Evolutionary conservation across 139 green algal species (phyloP).

Genomic region (Edaphochlamys debaryana): DNA sequence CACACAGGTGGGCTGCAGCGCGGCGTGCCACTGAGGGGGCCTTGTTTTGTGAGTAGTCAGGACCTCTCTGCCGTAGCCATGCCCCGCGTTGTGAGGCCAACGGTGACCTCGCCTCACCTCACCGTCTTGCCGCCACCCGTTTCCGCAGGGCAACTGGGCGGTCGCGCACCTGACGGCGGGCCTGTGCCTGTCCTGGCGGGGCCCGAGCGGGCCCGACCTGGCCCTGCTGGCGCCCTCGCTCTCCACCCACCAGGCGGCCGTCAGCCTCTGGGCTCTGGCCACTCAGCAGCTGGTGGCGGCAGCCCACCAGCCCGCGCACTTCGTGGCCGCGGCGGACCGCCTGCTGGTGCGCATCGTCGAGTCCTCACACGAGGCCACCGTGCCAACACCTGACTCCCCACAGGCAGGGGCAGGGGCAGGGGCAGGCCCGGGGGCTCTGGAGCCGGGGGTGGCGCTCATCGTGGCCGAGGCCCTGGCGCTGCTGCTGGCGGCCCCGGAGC

Average conservation of each 20-base stretch:
- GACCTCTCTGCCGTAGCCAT: no score
- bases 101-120: no score
- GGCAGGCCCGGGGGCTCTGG: neutral
- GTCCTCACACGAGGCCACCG: neutral
- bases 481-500: constrained; percentile 20
- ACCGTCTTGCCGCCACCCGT: no score
- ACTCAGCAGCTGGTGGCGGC: constrained; percentile 32
- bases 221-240: neutral
- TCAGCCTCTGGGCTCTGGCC: constrained; percentile 26
- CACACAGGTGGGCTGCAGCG: constrained; percentile 14
- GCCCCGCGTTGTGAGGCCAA: no score
- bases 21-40: no score
- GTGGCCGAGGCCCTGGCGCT: constrained; percentile 36
- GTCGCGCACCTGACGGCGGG: constrained; percentile 20
- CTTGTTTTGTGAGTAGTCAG: no score
- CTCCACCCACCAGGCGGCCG: constrained; percentile 17
- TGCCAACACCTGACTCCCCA: no score
- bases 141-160: constrained; percentile 13
- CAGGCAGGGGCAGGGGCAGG: no score
- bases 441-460: constrained; percentile 28
- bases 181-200: constrained; percentile 10
- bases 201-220: neutral
- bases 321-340: neutral
- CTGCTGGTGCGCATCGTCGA: neutral
- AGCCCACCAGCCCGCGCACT: neutral